These are phyloP conservation scores for Candida ovalis DNA, from an alignment of 805 yeast species.

Conservation along the genomic window DNA sequence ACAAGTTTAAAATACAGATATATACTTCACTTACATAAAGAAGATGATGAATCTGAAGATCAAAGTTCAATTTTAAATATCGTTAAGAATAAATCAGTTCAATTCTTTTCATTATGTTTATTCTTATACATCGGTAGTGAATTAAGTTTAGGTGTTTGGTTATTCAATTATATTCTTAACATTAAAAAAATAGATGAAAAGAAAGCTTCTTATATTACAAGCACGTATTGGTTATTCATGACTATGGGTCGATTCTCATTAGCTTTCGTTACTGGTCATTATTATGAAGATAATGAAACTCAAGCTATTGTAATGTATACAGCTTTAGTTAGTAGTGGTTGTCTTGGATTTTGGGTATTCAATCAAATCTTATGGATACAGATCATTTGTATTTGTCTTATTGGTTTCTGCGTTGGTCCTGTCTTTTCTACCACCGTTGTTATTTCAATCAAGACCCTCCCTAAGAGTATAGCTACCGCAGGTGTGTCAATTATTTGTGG, in stretches of 20 bases:
- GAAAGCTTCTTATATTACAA: conserved; percentile 43
- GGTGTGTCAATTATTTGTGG: conserved; percentile 78
- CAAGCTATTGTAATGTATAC: conserved; percentile 41
- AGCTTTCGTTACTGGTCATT: conserved; percentile 47
- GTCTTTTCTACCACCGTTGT: conserved; percentile 67
- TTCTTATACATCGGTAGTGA: conserved; percentile 52
- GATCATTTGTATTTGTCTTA: conserved; percentile 34
- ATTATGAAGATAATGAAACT: conserved; percentile 35
- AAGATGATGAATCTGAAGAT: conserved; percentile 18
- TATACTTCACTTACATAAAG: conserved; percentile 7
- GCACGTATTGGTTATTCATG: conserved; percentile 49
- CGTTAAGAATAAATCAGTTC: conserved; percentile 35
- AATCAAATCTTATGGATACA: conserved; percentile 22
- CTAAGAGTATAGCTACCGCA: conserved; percentile 53
- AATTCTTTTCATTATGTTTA: conserved; percentile 38
- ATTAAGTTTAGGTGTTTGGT: conserved; percentile 51
- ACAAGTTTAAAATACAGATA: conserved; percentile 43
- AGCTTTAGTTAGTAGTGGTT: conserved; percentile 30
- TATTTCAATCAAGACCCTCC: conserved; percentile 58
- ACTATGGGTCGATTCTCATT: conserved; percentile 44
- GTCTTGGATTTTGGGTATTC: conserved; percentile 33
- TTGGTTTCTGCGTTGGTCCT: conserved; percentile 53
- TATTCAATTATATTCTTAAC: conserved; percentile 43
- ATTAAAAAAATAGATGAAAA: conserved; percentile 36
- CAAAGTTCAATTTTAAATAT: conserved; percentile 17